A percentile compares a stretch with the other conserved stretches of the same genome.
phyloP scores from a whole-genome alignment of 2,329 filamentous ascomycete species.

The Drechslera avenae region DNA sequence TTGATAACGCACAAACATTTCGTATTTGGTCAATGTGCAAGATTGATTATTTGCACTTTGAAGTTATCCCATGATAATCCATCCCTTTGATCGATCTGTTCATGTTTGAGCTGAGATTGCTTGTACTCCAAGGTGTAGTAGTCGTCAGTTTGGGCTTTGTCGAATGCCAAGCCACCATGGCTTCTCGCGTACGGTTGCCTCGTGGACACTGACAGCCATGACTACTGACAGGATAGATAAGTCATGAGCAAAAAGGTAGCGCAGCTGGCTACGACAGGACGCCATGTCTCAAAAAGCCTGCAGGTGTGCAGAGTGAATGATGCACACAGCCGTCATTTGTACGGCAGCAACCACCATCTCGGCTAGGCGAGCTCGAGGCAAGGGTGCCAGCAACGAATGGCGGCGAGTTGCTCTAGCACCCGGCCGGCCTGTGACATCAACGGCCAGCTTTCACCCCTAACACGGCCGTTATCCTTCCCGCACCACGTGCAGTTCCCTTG shows the following conservation, averaged over 20 bases:
- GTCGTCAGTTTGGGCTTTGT: no score
- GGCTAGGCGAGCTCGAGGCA: constrained; percentile 39
- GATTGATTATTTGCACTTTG: no score
- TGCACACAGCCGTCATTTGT: constrained; percentile 34
- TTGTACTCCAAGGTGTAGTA: no score
- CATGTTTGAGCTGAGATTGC: no score
- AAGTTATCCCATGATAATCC: no score
- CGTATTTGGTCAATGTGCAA: no score
- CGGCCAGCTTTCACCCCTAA: constrained; percentile 38
- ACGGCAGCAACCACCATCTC: constrained; percentile 30
- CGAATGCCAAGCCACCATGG: background rate
- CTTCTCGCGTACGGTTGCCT: background rate
- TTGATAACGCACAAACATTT: no score
- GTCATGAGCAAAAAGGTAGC: background rate
- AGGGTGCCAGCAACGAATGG: constrained; percentile 39
- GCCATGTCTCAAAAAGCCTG: constrained; percentile 1
- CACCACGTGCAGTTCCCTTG: constrained; percentile 32
- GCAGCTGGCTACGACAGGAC: background rate
- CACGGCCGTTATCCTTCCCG: constrained; percentile 41
- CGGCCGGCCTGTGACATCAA: constrained; percentile 47
- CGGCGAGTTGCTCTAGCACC: constrained; percentile 22
- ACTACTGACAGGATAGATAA: no score
- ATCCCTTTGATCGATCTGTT: no score
- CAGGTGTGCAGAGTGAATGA: constrained; percentile 21
- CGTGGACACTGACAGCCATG: no score